These are phyloP conservation scores for Plasmodiophora brassicae DNA, from an alignment of 208 protist genomes.

Conservation along the genomic window DNA sequence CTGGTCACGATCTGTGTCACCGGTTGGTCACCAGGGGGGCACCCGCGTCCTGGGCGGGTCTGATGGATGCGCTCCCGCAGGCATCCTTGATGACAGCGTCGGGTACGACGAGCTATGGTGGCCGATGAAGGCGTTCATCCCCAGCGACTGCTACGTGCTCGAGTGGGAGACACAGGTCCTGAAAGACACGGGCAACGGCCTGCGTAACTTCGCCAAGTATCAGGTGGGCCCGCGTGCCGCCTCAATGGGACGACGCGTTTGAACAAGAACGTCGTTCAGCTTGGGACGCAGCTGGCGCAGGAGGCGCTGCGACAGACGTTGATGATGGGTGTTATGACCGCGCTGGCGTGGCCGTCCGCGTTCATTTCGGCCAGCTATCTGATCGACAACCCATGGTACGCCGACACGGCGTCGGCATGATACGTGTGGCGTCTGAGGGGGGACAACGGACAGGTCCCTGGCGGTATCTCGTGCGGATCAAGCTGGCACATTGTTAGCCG, in stretches of 20 bases:
- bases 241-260: too few relatives aligned
- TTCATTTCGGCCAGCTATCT: constrained; percentile 8
- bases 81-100: neutral
- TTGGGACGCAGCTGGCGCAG: neutral
- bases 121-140: neutral
- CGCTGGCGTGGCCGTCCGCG: neutral
- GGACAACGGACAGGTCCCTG: too few relatives aligned
- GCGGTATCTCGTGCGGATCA: neutral
- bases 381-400: constrained; percentile 27
- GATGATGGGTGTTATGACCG: constrained; percentile 1
- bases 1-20: constrained; percentile 11
- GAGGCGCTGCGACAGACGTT: neutral
- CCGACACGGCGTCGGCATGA: too few relatives aligned
- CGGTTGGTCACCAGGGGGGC: neutral
- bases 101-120: neutral
- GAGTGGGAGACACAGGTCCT: neutral
- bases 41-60: neutral
- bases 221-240: too few relatives aligned
- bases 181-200: neutral
- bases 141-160: neutral
- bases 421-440: too few relatives aligned
- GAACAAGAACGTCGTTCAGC: too few relatives aligned
- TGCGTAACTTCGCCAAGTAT: too few relatives aligned
- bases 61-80: neutral
- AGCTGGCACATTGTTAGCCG: neutral